Percentiles rank a stretch among this genome's conserved stretches.
phyloP scores from a whole-genome alignment of 1,284 basidiomycete genomes.

The Trametes sp. region DNA sequence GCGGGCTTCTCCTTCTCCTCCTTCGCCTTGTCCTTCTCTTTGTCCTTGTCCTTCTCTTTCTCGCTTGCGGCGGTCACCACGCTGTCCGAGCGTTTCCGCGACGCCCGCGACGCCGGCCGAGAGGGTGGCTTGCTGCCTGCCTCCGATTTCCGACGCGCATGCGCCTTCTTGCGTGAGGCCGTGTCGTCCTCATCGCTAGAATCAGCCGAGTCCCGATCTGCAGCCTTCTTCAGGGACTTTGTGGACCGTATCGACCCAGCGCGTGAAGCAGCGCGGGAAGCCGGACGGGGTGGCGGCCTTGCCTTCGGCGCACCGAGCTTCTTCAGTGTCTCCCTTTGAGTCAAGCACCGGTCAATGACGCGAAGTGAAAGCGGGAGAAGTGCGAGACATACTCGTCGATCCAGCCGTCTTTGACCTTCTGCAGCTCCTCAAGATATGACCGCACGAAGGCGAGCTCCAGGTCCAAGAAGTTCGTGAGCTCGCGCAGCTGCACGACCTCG shows the following conservation, averaged over 20 bases:
- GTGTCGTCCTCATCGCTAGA: slow-evolving; percentile 30
- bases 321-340: slow-evolving; percentile 28
- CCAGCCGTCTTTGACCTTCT: slow-evolving; percentile 74
- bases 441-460: slow-evolving; percentile 77
- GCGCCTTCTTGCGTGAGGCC: slow-evolving; percentile 40
- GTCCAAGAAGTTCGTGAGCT: slow-evolving; percentile 74
- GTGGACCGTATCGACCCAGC: slow-evolving; percentile 30
- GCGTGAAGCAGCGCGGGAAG: slow-evolving; percentile 29
- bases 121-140: slow-evolving; percentile 55
- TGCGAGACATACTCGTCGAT: slow-evolving; percentile 55
- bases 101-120: slow-evolving; percentile 61
- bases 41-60: slow-evolving; percentile 34
- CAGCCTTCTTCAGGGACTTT: slow-evolving; percentile 21
- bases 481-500: slow-evolving; percentile 73
- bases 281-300: slow-evolving; percentile 25
- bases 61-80: slow-evolving; percentile 59
- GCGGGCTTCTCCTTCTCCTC: slow-evolving; percentile 44
- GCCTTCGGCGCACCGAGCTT: slow-evolving; percentile 32
- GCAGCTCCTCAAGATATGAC: slow-evolving; percentile 73
- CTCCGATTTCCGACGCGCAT: slow-evolving; percentile 50
- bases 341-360: background rate
- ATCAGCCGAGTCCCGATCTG: slow-evolving; percentile 25
- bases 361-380: background rate
- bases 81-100: slow-evolving; percentile 64
- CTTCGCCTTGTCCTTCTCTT: slow-evolving; percentile 37